phyloP scores from a whole-genome alignment of 352 stramenopile species.

The Phytophthora quininea region DNA sequence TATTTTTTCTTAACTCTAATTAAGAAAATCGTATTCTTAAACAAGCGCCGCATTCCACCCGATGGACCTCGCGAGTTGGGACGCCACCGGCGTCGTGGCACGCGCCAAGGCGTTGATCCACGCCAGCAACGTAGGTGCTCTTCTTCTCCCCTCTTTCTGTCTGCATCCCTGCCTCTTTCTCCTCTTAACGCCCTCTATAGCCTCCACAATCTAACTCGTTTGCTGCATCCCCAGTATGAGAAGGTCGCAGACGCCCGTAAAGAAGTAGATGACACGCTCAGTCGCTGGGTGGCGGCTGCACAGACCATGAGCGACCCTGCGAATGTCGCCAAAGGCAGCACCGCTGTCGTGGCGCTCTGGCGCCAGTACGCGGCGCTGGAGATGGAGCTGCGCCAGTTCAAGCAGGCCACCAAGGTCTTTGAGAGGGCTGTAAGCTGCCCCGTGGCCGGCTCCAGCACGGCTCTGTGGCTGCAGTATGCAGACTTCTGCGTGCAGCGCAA shows the following conservation, averaged over 20 bases:
- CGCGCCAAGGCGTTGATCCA: slow-evolving; percentile 74
- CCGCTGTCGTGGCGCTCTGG: slow-evolving; percentile 52
- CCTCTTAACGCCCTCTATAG: slow-evolving; percentile 12
- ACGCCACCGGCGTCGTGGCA: slow-evolving; percentile 56
- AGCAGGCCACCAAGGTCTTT: slow-evolving; percentile 84
- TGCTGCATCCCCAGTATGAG: slow-evolving; percentile 54
- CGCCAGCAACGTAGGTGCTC: slow-evolving; percentile 73
- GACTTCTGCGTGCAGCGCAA: slow-evolving; percentile 76
- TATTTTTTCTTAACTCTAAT: no score
- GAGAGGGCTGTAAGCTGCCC: slow-evolving; percentile 62
- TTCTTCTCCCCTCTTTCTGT: slow-evolving; percentile 2
- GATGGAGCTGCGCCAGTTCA: slow-evolving; percentile 84
- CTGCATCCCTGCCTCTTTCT: neutral
- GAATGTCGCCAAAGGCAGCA: slow-evolving; percentile 21
- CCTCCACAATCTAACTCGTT: neutral
- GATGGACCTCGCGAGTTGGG: slow-evolving; percentile 46
- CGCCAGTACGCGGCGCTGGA: slow-evolving; percentile 73
- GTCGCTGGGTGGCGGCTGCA: slow-evolving; percentile 40
- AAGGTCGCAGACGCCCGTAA: slow-evolving; percentile 68
- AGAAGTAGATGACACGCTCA: slow-evolving; percentile 53
- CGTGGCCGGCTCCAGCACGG: slow-evolving; percentile 38
- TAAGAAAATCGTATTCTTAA: slow-evolving; percentile 1
- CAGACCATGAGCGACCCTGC: slow-evolving; percentile 16
- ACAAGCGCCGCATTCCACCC: slow-evolving; percentile 23
- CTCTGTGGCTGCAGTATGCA: slow-evolving; percentile 72